phyloP scores from a whole-genome alignment of 768 basidiomycete genomes.

The Mycena metata region DNA sequence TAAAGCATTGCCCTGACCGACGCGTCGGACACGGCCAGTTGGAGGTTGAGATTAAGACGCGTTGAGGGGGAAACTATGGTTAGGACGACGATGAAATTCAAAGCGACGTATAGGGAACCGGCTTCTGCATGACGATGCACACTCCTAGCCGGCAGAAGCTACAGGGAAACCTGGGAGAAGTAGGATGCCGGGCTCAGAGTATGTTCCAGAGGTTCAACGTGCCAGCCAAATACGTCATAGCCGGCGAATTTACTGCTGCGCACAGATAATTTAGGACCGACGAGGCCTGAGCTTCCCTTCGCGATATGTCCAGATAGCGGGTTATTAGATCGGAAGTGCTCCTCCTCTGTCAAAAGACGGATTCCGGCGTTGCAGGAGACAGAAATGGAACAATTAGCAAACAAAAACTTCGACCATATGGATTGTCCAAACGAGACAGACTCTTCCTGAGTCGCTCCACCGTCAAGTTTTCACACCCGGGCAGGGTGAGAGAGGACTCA shows the following conservation, averaged over 20 bases:
- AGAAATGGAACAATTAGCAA: background rate
- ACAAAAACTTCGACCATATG: conserved; percentile 1
- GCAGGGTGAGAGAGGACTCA: background rate
- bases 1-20: conserved; percentile 3
- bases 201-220: conserved; percentile 26
- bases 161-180: background rate
- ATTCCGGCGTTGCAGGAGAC: background rate
- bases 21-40: background rate
- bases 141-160: conserved; percentile 1
- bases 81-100: background rate
- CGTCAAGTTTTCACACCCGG: conserved; percentile 20
- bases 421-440: conserved; percentile 11
- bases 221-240: conserved; percentile 26
- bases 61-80: background rate
- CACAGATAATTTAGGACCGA: conserved; percentile 6
- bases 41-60: background rate
- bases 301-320: conserved; percentile 26
- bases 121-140: background rate
- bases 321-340: conserved; percentile 19
- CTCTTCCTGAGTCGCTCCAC: conserved; percentile 28
- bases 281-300: conserved; percentile 7
- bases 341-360: conserved; percentile 2
- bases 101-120: background rate
- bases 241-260: conserved; percentile 18
- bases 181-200: conserved; percentile 3